These are phyloP conservation scores for Botryotinia convoluta DNA, from an alignment of 2,329 filamentous ascomycete species.

Conservation along the genomic window DNA sequence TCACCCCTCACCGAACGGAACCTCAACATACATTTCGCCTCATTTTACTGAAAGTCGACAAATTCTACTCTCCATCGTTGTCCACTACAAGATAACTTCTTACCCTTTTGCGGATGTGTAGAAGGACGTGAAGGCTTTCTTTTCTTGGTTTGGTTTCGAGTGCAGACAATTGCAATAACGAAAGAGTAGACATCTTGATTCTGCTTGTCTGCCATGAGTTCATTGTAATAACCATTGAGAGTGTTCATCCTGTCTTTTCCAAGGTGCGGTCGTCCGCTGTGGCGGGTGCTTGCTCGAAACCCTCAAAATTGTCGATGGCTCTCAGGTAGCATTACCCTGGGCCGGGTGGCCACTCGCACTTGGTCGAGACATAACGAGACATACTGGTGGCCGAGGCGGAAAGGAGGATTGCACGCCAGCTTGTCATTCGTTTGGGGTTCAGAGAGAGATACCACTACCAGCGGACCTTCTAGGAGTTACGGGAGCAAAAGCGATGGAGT, in stretches of 20 bases:
- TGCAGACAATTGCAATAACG: background rate
- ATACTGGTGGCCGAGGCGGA: slow-evolving; percentile 35
- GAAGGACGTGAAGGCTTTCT: slow-evolving; percentile 8
- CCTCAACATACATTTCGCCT: background rate
- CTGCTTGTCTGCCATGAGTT: slow-evolving; percentile 39
- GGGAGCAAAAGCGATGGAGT: background rate
- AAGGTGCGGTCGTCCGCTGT: slow-evolving; percentile 42
- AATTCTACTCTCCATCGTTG: background rate
- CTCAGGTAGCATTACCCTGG: slow-evolving; percentile 41
- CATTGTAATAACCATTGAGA: slow-evolving; percentile 34
- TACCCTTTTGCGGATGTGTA: slow-evolving; percentile 22
- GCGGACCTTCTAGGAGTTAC: slow-evolving; percentile 3
- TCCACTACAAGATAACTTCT: background rate
- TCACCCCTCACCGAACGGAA: background rate
- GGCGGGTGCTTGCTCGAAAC: slow-evolving; percentile 46
- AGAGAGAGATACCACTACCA: background rate
- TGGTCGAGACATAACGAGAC: slow-evolving; percentile 26
- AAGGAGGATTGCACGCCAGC: slow-evolving; percentile 18
- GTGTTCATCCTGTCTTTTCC: slow-evolving; percentile 46
- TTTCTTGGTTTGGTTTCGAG: slow-evolving; percentile 4
- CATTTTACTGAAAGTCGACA: background rate
- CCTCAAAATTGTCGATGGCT: slow-evolving; percentile 42
- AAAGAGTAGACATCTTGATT: slow-evolving; percentile 21
- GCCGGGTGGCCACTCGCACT: slow-evolving; percentile 43
- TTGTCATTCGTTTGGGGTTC: background rate